These are phyloP conservation scores for Aspergillus fumigatiaffinis DNA, from an alignment of 2,329 filamentous ascomycete genomes.

Conservation along the genomic window DNA sequence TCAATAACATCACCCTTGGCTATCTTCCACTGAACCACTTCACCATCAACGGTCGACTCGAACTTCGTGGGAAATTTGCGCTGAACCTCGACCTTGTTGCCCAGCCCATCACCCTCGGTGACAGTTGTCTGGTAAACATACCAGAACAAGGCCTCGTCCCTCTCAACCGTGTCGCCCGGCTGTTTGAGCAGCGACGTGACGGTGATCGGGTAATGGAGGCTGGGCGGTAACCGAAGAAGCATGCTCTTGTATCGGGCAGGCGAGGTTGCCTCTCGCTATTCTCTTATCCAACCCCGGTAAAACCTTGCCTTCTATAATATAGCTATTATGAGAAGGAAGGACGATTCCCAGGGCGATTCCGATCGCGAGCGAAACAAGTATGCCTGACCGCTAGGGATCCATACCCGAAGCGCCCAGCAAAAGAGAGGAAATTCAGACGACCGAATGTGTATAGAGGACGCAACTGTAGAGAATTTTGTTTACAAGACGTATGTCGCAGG, in stretches of 20 bases:
- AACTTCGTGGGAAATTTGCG: conserved; percentile 73
- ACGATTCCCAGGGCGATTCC: not conserved
- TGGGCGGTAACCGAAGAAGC: conserved; percentile 46
- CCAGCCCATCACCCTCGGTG: conserved; percentile 65
- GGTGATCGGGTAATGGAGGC: conserved; percentile 88
- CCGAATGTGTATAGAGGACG: not conserved
- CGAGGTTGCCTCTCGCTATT: not conserved
- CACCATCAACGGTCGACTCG: conserved; percentile 79
- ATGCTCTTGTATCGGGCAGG: conserved; percentile 27
- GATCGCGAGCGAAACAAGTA: not conserved
- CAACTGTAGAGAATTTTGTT: not conserved
- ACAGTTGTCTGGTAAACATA: conserved; percentile 80
- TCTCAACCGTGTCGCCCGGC: conserved; percentile 69
- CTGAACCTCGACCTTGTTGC: conserved; percentile 66
- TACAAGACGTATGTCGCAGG: not conserved
- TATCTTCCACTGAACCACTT: conserved; percentile 72
- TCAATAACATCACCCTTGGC: conserved; percentile 42
- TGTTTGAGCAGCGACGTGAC: conserved; percentile 78
- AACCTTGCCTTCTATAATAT: not conserved
- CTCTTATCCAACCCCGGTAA: not conserved
- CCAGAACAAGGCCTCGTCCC: conserved; percentile 74
- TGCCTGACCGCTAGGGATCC: not conserved
- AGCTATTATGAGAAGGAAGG: not conserved
- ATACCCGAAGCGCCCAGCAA: not conserved
- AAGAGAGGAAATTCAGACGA: not conserved